Evolutionary conservation across 176 grass and related monocot genomes (phyloP).

Genomic region (Oryza nivara): DNA sequence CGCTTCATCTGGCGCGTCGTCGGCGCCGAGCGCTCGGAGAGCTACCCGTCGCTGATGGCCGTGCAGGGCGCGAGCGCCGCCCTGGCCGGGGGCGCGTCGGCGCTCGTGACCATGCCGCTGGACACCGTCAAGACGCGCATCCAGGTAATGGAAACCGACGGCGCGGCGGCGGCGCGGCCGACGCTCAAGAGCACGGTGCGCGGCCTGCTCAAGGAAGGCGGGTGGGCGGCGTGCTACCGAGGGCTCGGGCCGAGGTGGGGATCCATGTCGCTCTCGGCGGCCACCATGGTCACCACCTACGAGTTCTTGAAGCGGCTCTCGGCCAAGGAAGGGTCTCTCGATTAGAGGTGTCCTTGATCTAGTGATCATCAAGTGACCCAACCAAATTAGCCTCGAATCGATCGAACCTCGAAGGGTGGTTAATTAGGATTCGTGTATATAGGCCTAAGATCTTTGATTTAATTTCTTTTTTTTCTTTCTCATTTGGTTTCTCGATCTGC

Average conservation of each 20-base stretch:
- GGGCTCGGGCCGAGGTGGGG: constrained; percentile 85
- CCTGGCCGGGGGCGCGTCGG: constrained; percentile 64
- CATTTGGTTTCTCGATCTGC: constrained; percentile 38
- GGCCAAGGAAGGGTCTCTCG: constrained; percentile 61
- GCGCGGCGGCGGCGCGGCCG: constrained; percentile 13
- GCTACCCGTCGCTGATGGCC: constrained; percentile 58
- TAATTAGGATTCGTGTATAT: constrained; percentile 52
- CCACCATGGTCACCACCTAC: constrained; percentile 88
- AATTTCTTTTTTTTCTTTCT: neutral
- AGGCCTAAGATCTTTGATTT: constrained; percentile 22
- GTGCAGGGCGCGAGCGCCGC: constrained; percentile 93
- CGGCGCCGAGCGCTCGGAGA: constrained; percentile 41
- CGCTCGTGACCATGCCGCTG: constrained; percentile 90
- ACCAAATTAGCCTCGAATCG: neutral
- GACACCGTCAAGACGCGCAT: constrained; percentile 97
- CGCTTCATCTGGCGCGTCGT: constrained; percentile 67
- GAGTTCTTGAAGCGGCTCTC: constrained; percentile 81
- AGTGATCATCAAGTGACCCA: constrained; percentile 8
- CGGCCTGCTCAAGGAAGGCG: constrained; percentile 74
- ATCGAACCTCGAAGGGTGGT: constrained; percentile 11
- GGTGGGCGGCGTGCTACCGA: constrained; percentile 77
- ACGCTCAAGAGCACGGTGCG: constrained; percentile 68
- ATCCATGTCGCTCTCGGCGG: constrained; percentile 80
- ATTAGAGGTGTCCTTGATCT: constrained; percentile 36
- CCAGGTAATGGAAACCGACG: constrained; percentile 78